Conservation (phyloP, 257 asterid genomes). For the Ajuga chamaepitys region DNA sequence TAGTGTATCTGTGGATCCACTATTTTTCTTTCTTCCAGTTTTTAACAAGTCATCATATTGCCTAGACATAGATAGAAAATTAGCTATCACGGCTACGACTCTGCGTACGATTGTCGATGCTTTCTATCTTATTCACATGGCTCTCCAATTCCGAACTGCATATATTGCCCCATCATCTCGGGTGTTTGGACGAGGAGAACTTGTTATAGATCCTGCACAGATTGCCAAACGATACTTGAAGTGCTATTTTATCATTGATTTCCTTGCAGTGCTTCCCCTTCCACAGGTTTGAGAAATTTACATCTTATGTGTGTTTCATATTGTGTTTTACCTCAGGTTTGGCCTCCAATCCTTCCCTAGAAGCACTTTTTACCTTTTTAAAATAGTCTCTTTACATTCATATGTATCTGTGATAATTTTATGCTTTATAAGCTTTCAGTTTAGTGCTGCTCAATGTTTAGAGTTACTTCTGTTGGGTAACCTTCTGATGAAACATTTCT, state of each 20-base stretch:
- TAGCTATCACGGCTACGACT: conserved; percentile 82
- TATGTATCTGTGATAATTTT: not conserved
- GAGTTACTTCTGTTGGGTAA: not conserved
- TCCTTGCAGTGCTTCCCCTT: conserved; percentile 87
- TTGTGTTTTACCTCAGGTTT: not conserved
- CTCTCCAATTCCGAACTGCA: conserved; percentile 94
- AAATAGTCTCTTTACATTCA: not conserved
- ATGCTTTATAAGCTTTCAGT: not conserved
- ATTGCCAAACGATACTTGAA: conserved; percentile 93
- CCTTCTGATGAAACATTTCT: not conserved
- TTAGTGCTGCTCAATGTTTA: not conserved
- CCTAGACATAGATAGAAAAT: conserved; percentile 78
- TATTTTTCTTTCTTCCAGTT: conserved; percentile 92
- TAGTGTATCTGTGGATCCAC: conserved; percentile 93
- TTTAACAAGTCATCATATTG: conserved; percentile 56
- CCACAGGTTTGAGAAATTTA: conserved; percentile 69
- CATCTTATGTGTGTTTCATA: not conserved
- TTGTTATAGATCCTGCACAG: conserved; percentile 85
- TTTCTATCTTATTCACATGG: conserved; percentile 91
- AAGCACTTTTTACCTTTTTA: not conserved
- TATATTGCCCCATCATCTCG: conserved; percentile 98
- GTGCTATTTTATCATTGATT: conserved; percentile 75
- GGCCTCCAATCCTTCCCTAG: not conserved
- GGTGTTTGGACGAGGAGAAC: conserved; percentile 99
- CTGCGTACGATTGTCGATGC: conserved; percentile 83